A percentile compares a stretch with the other conserved stretches of the same genome.
Conservation (phyloP, 176 grass and related monocot species). For the Eragrostis curvula region DNA sequence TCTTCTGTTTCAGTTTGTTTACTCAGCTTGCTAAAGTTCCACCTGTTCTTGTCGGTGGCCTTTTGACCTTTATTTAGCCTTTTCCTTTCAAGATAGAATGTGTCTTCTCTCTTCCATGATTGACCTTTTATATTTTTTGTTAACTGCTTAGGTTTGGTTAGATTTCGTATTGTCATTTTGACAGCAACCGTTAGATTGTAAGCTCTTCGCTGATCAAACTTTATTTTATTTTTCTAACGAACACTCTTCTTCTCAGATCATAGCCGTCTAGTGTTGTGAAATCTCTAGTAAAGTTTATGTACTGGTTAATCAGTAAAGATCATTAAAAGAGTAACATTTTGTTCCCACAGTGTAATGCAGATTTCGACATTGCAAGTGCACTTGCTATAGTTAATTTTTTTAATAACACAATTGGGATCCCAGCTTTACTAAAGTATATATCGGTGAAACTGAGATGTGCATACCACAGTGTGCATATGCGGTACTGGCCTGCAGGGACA, state of each 20-base stretch:
- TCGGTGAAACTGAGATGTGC: neutral
- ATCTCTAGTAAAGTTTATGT: neutral
- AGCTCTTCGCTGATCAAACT: neutral
- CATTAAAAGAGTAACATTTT: neutral
- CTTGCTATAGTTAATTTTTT: neutral
- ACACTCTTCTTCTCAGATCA: neutral
- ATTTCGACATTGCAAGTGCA: neutral
- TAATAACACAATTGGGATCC: neutral
- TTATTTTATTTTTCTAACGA: neutral
- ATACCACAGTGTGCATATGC: neutral
- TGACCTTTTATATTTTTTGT: neutral
- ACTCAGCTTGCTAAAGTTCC: conserved; percentile 31
- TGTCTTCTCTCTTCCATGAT: conserved; percentile 8
- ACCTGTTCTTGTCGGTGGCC: neutral
- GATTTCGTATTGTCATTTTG: neutral
- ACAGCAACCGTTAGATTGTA: neutral
- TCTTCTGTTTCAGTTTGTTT: conserved; percentile 13
- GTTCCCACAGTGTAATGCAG: neutral
- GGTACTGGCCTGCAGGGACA: neutral
- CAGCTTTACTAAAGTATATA: neutral
- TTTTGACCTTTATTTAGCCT: conserved; percentile 40
- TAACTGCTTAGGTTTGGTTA: neutral
- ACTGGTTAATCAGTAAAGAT: neutral
- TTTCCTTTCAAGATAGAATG: neutral
- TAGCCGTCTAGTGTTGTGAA: neutral